Conservation (phyloP, 2,329 filamentous ascomycete genomes). For the Xylariaceae sp. region DNA sequence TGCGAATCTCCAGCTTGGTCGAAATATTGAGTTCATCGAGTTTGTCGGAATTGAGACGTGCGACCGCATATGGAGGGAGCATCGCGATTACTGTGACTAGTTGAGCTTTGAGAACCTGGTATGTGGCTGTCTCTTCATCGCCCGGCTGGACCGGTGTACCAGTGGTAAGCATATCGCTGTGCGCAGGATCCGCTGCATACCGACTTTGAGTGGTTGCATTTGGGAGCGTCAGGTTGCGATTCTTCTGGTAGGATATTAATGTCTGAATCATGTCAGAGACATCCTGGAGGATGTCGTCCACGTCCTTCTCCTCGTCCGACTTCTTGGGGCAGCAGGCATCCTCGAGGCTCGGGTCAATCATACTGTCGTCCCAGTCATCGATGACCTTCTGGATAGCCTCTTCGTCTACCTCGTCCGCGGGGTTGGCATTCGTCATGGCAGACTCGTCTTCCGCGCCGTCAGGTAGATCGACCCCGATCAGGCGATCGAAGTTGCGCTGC, state of each 20-base stretch:
- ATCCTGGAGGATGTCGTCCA: conserved; percentile 62
- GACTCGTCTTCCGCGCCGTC: conserved; percentile 27
- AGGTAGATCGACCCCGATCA: conserved; percentile 45
- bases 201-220: conserved; percentile 50
- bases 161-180: conserved; percentile 60
- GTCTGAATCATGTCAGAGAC: conserved; percentile 72
- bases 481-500: conserved; percentile 55
- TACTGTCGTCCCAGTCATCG: conserved; percentile 49
- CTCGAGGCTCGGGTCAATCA: conserved; percentile 51
- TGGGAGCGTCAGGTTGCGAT: conserved; percentile 63
- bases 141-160: conserved; percentile 61
- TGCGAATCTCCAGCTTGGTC: conserved; percentile 66
- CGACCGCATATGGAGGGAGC: conserved; percentile 76
- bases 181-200: conserved; percentile 53
- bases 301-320: conserved; percentile 49
- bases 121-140: conserved; percentile 52
- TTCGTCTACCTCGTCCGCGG: conserved; percentile 38
- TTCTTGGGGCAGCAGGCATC: conserved; percentile 43
- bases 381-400: conserved; percentile 45
- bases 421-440: conserved; percentile 18
- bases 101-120: conserved; percentile 68
- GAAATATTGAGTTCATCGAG: conserved; percentile 77
- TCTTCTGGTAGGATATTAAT: conserved; percentile 69
- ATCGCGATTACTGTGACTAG: conserved; percentile 65
- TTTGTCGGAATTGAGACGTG: conserved; percentile 79